Conservation (phyloP, 805 yeast genomes). For the Candida nanaspora region DNA sequence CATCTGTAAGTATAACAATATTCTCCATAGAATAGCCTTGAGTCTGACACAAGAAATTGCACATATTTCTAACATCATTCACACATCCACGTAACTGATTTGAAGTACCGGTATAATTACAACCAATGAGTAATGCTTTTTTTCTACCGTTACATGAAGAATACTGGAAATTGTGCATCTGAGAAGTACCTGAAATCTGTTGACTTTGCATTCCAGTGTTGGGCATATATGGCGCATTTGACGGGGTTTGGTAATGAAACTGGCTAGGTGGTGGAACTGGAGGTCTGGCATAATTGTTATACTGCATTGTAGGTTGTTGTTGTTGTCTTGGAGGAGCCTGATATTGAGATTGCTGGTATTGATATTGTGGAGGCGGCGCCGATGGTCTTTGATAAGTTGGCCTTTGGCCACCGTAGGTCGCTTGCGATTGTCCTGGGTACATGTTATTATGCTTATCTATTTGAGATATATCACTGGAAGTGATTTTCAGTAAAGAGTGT, state of each 20-base stretch:
- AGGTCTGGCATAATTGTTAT: not conserved
- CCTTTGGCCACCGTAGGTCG: not conserved
- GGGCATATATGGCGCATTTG: constrained; percentile 6
- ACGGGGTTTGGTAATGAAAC: constrained; percentile 7
- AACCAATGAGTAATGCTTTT: constrained; percentile 73
- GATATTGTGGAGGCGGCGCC: constrained; percentile 6
- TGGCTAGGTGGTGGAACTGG: not conserved
- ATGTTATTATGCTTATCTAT: not conserved
- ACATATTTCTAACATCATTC: constrained; percentile 61
- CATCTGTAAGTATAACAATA: constrained; percentile 57
- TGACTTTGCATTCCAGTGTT: constrained; percentile 10
- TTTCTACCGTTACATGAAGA: constrained; percentile 65
- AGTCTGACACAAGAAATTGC: constrained; percentile 22
- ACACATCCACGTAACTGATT: constrained; percentile 71
- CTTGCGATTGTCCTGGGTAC: not conserved
- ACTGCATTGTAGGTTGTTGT: not conserved
- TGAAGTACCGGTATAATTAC: constrained; percentile 62
- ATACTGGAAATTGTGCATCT: constrained; percentile 34
- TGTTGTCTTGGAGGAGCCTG: constrained; percentile 5
- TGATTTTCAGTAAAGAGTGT: too few species aligned
- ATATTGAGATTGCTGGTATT: constrained; percentile 3
- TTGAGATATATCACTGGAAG: too few species aligned
- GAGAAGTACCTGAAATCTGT: constrained; percentile 26
- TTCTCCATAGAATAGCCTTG: constrained; percentile 47
- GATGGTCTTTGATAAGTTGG: constrained; percentile 12